Percentiles rank a stretch among this genome's conserved stretches.
phyloP scores from a whole-genome alignment of 1,284 basidiomycete species.

The Rhodotorula mucilaginosa region DNA sequence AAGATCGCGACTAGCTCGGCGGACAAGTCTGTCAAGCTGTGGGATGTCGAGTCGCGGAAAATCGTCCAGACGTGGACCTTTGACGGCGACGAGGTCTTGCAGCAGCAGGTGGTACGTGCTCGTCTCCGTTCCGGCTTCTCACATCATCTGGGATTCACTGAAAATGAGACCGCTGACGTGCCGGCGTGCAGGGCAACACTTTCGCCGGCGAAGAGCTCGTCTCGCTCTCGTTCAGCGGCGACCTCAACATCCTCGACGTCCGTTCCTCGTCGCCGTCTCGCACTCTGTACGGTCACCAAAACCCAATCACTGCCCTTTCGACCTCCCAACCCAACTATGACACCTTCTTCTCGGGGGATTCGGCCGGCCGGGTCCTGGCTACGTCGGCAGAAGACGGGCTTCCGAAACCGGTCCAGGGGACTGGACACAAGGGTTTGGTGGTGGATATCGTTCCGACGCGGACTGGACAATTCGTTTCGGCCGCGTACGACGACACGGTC shows the following conservation, averaged over 20 bases:
- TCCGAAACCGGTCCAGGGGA: constrained; percentile 56
- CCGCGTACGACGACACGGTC: constrained; percentile 76
- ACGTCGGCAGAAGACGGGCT: constrained; percentile 44
- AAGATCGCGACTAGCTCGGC: constrained; percentile 77
- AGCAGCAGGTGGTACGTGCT: constrained; percentile 47
- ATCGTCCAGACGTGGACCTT: constrained; percentile 53
- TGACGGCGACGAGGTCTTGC: constrained; percentile 46
- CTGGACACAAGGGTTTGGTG: constrained; percentile 69
- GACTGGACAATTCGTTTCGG: constrained; percentile 58
- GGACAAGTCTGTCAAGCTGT: constrained; percentile 80
- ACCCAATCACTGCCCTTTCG: constrained; percentile 65
- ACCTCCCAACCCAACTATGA: constrained; percentile 30
- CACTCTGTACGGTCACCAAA: constrained; percentile 63
- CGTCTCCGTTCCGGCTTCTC: constrained; percentile 10
- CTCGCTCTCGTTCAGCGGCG: constrained; percentile 69
- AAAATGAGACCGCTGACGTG: fast-evolving
- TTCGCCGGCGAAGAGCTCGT: constrained; percentile 72
- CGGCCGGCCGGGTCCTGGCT: constrained; percentile 74
- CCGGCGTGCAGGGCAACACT: constrained; percentile 61
- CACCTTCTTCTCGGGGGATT: constrained; percentile 77
- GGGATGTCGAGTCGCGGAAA: constrained; percentile 75
- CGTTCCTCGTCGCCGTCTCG: constrained; percentile 62
- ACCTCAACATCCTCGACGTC: constrained; percentile 58
- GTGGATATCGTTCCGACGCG: constrained; percentile 58
- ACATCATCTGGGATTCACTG: too few species aligned